Evolutionary conservation across 371 early-diverging fungal species (phyloP), one percentile per base, ranked within the genome.

Genomic region (Syncephalastrum sp.): DNA sequence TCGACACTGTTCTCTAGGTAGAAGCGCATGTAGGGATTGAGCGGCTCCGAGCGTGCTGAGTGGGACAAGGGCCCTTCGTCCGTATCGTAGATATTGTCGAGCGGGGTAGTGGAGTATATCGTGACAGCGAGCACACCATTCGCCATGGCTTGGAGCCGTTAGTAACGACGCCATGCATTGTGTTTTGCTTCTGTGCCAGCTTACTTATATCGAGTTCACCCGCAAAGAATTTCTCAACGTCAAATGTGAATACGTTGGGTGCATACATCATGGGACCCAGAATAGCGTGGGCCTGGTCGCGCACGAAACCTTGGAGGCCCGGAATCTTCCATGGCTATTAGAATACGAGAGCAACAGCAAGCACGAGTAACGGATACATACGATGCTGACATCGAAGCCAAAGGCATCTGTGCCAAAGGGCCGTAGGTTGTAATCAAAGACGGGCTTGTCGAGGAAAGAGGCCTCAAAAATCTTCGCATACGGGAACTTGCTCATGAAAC

Each of bases 351-450:
- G 4, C 3, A 27, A 33, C 8, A 14, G 27, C 46, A 21, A 10
- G 10, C 2, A 33, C 7, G 2, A 8, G 38, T 10, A 33, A 12
- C 10, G 38, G 10, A 6, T 33, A 54, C 76, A 67, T 73, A 85
- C 85, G 64, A 88, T 77, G 21, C 86, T 87, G 64, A 92, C 87
- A 70, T 92, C 93, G 60, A 92, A 83, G 19, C 92, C 88, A 74
- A 87, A 85, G 21, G 90, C 88, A 54, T 98, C 83, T 73, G 87
- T 88, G 70, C 98, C 87, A 67, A 91, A 68, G 0, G 99, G 99
- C 63, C 93, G 89, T 43, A 99, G 82, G 16, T 86, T 85, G 81
- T 96, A 99, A 73, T 98, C 96, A 56, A 99, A 84, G 12, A 68
- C 65, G 17, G 99, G 99, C 21, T 85, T 82, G 60, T 94, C 91